These are phyloP conservation scores for Fusarium nematophilum DNA, from an alignment of 2,329 filamentous ascomycete species.

Conservation along the genomic window DNA sequence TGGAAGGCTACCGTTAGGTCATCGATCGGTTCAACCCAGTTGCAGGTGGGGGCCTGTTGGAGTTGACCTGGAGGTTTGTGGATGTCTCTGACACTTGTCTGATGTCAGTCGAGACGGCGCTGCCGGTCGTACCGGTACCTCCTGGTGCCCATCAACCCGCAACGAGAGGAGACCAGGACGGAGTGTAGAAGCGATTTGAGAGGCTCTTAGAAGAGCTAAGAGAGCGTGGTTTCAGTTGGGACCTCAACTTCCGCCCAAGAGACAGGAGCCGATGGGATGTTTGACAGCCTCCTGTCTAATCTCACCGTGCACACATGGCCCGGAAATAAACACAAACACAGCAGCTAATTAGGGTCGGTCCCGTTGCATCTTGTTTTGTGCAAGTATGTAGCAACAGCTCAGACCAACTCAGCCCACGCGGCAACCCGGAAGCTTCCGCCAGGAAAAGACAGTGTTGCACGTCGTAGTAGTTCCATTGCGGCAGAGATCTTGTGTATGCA, in stretches of 20 bases:
- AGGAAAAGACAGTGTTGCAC: not conserved
- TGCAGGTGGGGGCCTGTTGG: not conserved
- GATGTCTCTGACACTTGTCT: slow-evolving; percentile 18
- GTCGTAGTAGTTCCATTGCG: not conserved
- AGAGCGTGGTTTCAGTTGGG: slow-evolving; percentile 9
- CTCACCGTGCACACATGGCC: slow-evolving; percentile 1
- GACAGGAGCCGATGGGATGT: not conserved
- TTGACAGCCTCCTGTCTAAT: slow-evolving; percentile 10
- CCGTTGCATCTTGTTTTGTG: not conserved
- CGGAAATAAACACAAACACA: slow-evolving; percentile 19
- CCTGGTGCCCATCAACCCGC: not conserved
- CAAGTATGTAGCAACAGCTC: not conserved
- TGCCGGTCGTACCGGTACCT: slow-evolving; percentile 8
- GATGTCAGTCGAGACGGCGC: slow-evolving; percentile 21
- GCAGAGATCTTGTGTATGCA: not conserved
- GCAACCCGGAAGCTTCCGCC: slow-evolving; percentile 2
- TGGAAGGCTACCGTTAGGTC: slow-evolving; percentile 22
- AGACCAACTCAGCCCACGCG: slow-evolving; percentile 18
- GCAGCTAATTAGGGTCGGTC: not conserved
- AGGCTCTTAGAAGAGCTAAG: not conserved
- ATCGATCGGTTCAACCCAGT: slow-evolving; percentile 28
- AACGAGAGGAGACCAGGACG: not conserved
- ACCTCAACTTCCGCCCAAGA: not conserved
- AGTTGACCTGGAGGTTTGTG: not conserved
- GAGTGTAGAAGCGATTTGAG: not conserved